A percentile compares a stretch with the other conserved stretches of the same genome.
phyloP scores from a whole-genome alignment of 129 eudicot genomes.

The Flaveria sonorensis region DNA sequence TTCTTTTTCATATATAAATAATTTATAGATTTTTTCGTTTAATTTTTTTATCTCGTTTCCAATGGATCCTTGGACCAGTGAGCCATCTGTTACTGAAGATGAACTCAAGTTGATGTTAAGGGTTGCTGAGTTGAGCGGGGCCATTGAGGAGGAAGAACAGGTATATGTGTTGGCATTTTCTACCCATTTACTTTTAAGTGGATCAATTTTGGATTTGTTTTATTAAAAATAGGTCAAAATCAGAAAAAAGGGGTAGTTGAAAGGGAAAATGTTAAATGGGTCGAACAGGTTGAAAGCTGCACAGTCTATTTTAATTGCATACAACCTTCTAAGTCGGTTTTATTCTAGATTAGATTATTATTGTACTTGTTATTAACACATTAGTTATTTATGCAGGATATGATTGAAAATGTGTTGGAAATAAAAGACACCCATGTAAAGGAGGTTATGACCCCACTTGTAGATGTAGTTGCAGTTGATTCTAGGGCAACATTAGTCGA shows the following conservation, averaged over 20 bases:
- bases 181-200: not conserved
- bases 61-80: constrained; percentile 36
- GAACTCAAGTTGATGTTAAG: constrained; percentile 69
- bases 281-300: not conserved
- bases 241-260: not conserved
- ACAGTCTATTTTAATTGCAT: not conserved
- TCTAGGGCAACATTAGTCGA: constrained; percentile 58
- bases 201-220: not conserved
- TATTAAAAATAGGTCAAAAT: not conserved
- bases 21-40: not conserved
- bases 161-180: constrained; percentile 24
- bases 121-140: constrained; percentile 76
- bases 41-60: not conserved
- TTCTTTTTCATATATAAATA: not conserved
- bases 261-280: not conserved
- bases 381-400: constrained; percentile 43
- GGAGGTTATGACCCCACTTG: constrained; percentile 80
- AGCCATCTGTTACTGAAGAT: constrained; percentile 70
- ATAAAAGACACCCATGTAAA: constrained; percentile 79
- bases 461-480: constrained; percentile 75
- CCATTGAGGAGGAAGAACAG: constrained; percentile 83
- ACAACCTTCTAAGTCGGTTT: not conserved
- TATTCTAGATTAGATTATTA: not conserved
- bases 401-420: constrained; percentile 77
- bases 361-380: not conserved